Percentiles rank a stretch among this genome's conserved stretches.
Conservation (phyloP, 2,329 filamentous ascomycete species). For the Epichloe hybrida region DNA sequence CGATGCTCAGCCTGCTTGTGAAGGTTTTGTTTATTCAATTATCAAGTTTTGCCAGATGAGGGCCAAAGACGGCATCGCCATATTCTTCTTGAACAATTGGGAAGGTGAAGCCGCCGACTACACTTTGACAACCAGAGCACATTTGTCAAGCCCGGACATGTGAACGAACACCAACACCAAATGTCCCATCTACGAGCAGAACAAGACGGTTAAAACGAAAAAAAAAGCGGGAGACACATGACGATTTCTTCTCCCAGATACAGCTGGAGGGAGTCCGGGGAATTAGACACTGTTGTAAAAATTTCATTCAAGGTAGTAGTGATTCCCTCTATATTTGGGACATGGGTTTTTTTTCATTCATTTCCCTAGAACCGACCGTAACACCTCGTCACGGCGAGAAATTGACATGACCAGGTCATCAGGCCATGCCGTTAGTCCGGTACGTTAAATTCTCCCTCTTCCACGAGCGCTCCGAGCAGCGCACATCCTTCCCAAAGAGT, state of each 20-base stretch:
- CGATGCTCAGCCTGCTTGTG: neutral
- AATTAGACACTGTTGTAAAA: neutral
- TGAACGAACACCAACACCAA: too few species aligned
- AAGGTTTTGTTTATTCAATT: neutral
- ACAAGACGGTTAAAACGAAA: neutral
- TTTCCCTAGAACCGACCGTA: slow-evolving; percentile 34
- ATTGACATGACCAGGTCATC: slow-evolving; percentile 20
- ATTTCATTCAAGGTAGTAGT: neutral
- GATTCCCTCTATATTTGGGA: slow-evolving; percentile 9
- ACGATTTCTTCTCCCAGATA: neutral
- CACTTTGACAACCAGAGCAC: too few species aligned
- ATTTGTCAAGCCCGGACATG: too few species aligned
- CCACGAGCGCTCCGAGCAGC: slow-evolving; percentile 11
- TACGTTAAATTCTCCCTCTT: slow-evolving; percentile 8
- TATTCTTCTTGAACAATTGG: neutral
- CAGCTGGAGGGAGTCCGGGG: neutral
- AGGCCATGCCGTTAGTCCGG: slow-evolving; percentile 16
- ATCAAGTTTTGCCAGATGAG: neutral
- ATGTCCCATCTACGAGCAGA: neutral
- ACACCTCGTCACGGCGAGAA: slow-evolving; percentile 30
- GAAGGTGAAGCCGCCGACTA: neutral
- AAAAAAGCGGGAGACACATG: neutral
- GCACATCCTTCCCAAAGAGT: slow-evolving; percentile 4
- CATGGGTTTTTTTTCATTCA: slow-evolving; percentile 26
- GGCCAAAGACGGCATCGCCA: neutral